Base-by-base conservation (phyloP, 345 rosid species). In the Corchorus capsularis region DNA sequence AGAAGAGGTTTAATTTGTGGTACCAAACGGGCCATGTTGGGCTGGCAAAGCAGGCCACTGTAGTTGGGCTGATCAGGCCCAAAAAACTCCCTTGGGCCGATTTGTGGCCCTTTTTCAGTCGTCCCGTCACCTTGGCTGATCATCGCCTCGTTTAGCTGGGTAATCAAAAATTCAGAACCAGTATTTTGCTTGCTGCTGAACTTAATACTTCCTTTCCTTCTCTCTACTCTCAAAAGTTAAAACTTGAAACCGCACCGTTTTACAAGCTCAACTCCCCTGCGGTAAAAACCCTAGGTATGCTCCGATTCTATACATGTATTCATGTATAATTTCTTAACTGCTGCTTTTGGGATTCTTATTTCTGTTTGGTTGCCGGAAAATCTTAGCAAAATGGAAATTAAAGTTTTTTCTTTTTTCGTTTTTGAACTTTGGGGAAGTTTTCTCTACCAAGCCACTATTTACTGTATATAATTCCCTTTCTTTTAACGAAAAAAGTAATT, bases 241-340 rank as follows among this genome's bases (percentile, higher is more conserved):
- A 49, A 49, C 53, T 12, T 49, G 53, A 8, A 49, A 74, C 35
- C 69, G 50, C 77, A 50, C 0, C 70, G 70, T 49, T 49, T 49
- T 16, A 12, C 8, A 12, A 37, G 41, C 14, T 41, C 49, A 13
- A 16, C 69, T 49, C 50, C 52, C 41, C 22, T 10, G 27, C 45
- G 5, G 9, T 47, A n/a, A 67, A 73, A 73, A 46, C 74, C 77
- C 73, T 73, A 73, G 12, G 65, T 67, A 27, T 46, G 47, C 60
- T 65, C 32, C 16, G 27, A 2, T 13, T 7, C 5, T 8, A 27
- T 69, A 1, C 3, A n/a, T 27, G 27, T 27, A 27, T 0, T 27
- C 59, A 39, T 49, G 6, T 22, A 34, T 45, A 46, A 4, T 5
- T 45, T 49, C 27, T 47, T 12, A 8, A 14, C 19, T 69, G 43